Base-by-base conservation (phyloP, 129 eudicot genomes). In the Oenanthe sinensis region DNA sequence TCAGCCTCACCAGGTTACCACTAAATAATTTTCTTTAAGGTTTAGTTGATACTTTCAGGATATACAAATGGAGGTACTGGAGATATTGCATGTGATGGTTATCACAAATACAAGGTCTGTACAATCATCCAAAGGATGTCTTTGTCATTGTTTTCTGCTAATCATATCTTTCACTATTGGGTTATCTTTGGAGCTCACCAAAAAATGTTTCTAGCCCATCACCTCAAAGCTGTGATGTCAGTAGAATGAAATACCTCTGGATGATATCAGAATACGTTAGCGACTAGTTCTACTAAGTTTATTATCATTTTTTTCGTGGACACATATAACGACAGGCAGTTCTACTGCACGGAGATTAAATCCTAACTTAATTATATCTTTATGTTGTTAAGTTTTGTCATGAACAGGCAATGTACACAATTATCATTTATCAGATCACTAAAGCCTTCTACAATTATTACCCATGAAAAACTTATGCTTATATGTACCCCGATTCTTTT, bases 81-180 rank as follows among this genome's bases (percentile, higher is more conserved):
- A 67, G 91, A 88, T 44, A 58, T 81, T 37, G 85, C 89, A 33
- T 85, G 85, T 63, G 86, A 88, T 79, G 84, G 74, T 5, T 88
- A 85, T 63, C 89, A 88, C 81, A 88, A 85, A 67, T 85, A 85
- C 78, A 88, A 88, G 89, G 91, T 88, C 33, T 11, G 42, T 47
- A 43, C 14, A n/a, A 8, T 37, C 3, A 46, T 79, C n/a, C 36
- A 3, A 49, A 36, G 16, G 19, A 22, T 3, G 26, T 20, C 70
- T 26, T 63, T 24, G 14, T 3, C 15, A 24, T 62, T 62, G 37
- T 62, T n/a, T 62, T 26, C 6, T 24, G 17, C 0, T 39, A 6
- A 39, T 0, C 40, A 30, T 76, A 17, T 20, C 1, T 36, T 8
- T 24, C 52, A 5, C 43, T 24, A 19, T 54, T 62, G 37, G 37